Evolutionary conservation across 1,139 yeast species (phyloP).

Genomic region (Geotrichum europaeum): DNA sequence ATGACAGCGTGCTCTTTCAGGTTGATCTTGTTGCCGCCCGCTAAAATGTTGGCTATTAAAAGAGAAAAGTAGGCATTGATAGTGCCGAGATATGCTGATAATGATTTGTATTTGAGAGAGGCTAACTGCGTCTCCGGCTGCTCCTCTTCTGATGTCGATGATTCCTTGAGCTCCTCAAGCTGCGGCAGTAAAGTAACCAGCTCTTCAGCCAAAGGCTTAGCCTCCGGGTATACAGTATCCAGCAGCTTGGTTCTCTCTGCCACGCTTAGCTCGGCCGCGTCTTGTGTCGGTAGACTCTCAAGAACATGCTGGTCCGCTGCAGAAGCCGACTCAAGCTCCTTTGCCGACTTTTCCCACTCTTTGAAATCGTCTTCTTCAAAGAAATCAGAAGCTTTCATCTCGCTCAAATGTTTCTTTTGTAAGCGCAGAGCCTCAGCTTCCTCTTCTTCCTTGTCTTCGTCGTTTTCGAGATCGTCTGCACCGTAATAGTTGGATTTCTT

Average conservation of each 20-base stretch:
- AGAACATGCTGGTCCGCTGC: slow-evolving; percentile 20
- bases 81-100: slow-evolving; percentile 70
- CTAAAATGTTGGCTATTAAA: slow-evolving; percentile 48
- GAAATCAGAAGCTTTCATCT: slow-evolving; percentile 74
- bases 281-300: slow-evolving; percentile 34
- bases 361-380: slow-evolving; percentile 76
- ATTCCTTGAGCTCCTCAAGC: slow-evolving; percentile 36
- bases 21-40: slow-evolving; percentile 45
- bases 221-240: slow-evolving; percentile 59
- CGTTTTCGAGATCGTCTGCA: slow-evolving; percentile 67
- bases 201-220: slow-evolving; percentile 69
- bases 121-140: slow-evolving; percentile 39
- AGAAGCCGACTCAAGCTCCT: slow-evolving; percentile 33
- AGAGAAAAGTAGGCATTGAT: slow-evolving; percentile 71
- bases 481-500: slow-evolving; percentile 71
- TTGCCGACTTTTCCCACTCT: slow-evolving; percentile 35
- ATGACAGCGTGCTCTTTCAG: slow-evolving; percentile 86
- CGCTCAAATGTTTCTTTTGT: slow-evolving; percentile 79
- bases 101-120: slow-evolving; percentile 43
- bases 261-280: slow-evolving; percentile 38
- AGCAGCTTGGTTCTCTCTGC: slow-evolving; percentile 30
- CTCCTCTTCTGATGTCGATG: slow-evolving; percentile 25
- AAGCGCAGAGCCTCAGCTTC: slow-evolving; percentile 85
- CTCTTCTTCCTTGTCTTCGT: slow-evolving; percentile 70
- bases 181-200: slow-evolving; percentile 44